Conservation (phyloP, 225 moss, liverwort and hornwort species). For the Pseudoscleropodium purum region DNA sequence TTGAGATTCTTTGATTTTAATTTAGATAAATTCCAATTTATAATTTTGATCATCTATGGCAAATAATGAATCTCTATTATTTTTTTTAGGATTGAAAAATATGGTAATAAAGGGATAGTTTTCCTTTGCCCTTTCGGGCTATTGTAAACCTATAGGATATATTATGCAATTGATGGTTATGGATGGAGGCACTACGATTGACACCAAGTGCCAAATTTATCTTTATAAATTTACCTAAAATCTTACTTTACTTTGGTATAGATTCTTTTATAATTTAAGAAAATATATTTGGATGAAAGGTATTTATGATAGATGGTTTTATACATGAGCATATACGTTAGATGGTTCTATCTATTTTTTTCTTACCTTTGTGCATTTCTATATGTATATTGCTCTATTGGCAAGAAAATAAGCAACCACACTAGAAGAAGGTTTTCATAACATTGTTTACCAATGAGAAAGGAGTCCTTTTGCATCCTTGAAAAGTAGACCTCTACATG, state of each 20-base stretch:
- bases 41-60: background rate
- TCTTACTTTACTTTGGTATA: background rate
- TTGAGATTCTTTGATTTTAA: background rate
- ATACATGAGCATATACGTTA: background rate
- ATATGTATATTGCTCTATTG: background rate
- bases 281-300: background rate
- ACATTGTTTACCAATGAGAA: background rate
- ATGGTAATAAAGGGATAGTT: background rate
- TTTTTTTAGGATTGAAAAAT: background rate
- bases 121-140: accelerated
- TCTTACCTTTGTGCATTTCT: accelerated
- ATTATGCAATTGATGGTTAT: background rate
- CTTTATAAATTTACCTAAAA: background rate
- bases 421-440: background rate
- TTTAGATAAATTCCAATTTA: background rate
- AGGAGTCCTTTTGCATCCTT: background rate
- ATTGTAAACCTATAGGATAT: background rate
- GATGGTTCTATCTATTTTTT: background rate
- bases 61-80: background rate
- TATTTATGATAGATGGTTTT: background rate
- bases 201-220: background rate
- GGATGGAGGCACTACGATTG: accelerated
- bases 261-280: background rate
- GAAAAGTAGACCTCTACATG: accelerated
- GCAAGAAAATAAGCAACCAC: background rate